phyloP scores from a whole-genome alignment of 148 eudicot species.

The Oxyria digyna region DNA sequence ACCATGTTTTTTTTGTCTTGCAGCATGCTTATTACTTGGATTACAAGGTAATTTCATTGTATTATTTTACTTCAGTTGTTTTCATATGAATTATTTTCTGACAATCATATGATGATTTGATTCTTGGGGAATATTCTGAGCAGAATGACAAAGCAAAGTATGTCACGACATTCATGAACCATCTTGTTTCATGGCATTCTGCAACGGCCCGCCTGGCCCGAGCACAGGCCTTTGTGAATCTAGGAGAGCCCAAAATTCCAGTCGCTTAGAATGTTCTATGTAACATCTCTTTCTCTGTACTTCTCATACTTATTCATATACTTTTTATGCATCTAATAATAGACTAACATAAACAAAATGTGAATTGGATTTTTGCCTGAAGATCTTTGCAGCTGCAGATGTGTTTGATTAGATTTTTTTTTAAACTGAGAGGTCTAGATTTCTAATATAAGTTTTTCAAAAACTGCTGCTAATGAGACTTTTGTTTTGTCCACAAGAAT shows the following conservation, averaged over 20 bases:
- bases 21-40: conserved; percentile 99
- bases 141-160: conserved; percentile 75
- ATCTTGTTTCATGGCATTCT: conserved; percentile 84
- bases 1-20: conserved; percentile 19
- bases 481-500: not conserved
- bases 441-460: not conserved
- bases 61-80: not conserved
- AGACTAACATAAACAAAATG: not conserved
- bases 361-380: not conserved
- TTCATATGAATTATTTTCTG: not conserved
- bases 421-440: not conserved
- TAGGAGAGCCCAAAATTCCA: conserved; percentile 62
- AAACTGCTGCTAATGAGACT: not conserved
- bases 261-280: not conserved
- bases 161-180: conserved; percentile 55
- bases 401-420: not conserved
- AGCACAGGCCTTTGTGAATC: conserved; percentile 78
- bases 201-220: conserved; percentile 64
- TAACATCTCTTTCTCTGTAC: conserved; percentile 1
- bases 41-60: conserved; percentile 37
- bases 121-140: not conserved
- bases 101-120: not conserved
- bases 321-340: not conserved
- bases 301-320: not conserved
- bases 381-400: not conserved